A percentile compares a stretch with the other conserved stretches of the same genome.
phyloP scores from a whole-genome alignment of 1,139 yeast species.

The Nakaseomyces glabratus region DNA sequence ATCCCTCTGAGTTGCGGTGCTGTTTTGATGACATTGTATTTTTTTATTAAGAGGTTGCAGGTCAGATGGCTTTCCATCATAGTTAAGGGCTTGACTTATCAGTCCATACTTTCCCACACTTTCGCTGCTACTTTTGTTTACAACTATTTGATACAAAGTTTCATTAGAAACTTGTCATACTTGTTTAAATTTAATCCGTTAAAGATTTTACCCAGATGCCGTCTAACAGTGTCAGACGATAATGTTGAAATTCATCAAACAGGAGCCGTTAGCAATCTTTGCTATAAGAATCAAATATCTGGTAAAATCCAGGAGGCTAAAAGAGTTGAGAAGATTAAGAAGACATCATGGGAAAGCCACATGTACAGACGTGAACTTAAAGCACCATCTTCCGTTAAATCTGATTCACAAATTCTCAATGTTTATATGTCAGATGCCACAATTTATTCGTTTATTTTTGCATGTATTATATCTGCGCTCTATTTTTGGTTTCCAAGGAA shows the following conservation, averaged over 20 bases:
- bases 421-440: slow-evolving; percentile 16
- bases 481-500: slow-evolving; percentile 12
- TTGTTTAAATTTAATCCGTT: slow-evolving; percentile 12
- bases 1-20: slow-evolving; percentile 17
- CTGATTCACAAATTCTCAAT: slow-evolving; percentile 39
- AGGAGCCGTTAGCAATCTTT: slow-evolving; percentile 15
- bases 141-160: slow-evolving; percentile 12
- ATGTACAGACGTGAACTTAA: slow-evolving; percentile 30
- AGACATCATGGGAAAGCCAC: slow-evolving; percentile 10
- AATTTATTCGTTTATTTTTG: slow-evolving; percentile 10
- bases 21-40: slow-evolving; percentile 15
- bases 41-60: slow-evolving; percentile 11
- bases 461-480: slow-evolving; percentile 7
- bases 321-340: slow-evolving; percentile 13
- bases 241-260: slow-evolving; percentile 14
- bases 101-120: slow-evolving; percentile 11
- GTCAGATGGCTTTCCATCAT: slow-evolving; percentile 13
- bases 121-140: slow-evolving; percentile 15
- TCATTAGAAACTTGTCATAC: slow-evolving; percentile 13
- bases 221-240: slow-evolving; percentile 21
- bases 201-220: slow-evolving; percentile 15
- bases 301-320: slow-evolving; percentile 11
- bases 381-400: slow-evolving; percentile 39
- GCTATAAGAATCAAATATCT: slow-evolving; percentile 14
- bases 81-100: slow-evolving; percentile 11